Conservation (phyloP, 1,284 basidiomycete species). For the Porphyrellus sp. region DNA sequence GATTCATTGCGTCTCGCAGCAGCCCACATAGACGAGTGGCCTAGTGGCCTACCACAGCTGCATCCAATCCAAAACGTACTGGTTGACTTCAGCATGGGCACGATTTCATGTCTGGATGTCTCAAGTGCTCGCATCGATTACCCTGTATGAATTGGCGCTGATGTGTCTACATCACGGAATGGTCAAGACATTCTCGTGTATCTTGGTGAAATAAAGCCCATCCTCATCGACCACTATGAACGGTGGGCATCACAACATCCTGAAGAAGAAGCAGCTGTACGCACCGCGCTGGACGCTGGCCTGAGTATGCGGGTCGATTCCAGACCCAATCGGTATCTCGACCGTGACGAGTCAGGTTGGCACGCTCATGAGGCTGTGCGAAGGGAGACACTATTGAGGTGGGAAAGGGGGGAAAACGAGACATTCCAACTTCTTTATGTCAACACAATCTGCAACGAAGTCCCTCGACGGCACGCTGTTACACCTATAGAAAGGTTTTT, state of each 20-base stretch:
- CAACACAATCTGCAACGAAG: constrained; percentile 25
- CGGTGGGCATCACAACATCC: constrained; percentile 43
- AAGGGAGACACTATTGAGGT: constrained; percentile 33
- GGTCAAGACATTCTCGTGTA: constrained; percentile 63
- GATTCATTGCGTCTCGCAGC: no score
- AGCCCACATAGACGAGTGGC: no score
- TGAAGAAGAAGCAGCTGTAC: constrained; percentile 28
- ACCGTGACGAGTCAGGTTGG: constrained; percentile 39
- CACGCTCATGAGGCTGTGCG: constrained; percentile 41
- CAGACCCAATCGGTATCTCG: constrained; percentile 27
- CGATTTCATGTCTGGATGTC: not conserved
- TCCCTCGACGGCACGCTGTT: constrained; percentile 21
- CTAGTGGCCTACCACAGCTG: no score
- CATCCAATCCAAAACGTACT: no score
- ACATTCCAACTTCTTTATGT: constrained; percentile 26
- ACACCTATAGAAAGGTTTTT: constrained; percentile 13
- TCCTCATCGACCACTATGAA: constrained; percentile 51
- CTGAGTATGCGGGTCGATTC: constrained; percentile 26
- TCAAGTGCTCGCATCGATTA: not conserved
- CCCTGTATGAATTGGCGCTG: constrained; percentile 22
- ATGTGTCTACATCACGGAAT: constrained; percentile 44
- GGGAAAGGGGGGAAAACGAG: no score
- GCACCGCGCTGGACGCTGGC: constrained; percentile 21
- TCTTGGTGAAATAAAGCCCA: constrained; percentile 51
- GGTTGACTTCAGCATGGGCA: no score